Evolutionary conservation across 202 grass and related monocot genomes (phyloP).

Genomic region (Schoenoplectus triqueter): DNA sequence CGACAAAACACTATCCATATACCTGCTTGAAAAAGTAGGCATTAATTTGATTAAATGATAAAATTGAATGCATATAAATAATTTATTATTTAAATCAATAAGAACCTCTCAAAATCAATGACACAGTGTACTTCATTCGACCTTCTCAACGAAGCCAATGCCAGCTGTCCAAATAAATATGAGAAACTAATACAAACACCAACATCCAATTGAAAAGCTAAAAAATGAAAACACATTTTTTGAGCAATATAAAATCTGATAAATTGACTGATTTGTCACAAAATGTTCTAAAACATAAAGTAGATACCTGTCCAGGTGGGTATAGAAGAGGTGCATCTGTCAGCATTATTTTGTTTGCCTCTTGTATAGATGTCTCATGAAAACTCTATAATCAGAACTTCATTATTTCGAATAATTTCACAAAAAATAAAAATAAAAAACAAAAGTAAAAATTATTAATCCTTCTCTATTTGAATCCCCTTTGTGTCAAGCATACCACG

Average conservation of each 20-base stretch:
- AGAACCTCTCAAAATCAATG: conserved; percentile 80
- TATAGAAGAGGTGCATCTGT: conserved; percentile 95
- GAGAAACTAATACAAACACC: conserved; percentile 24
- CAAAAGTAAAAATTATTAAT: not conserved
- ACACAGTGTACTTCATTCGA: conserved; percentile 63
- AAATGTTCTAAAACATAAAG: conserved; percentile 20
- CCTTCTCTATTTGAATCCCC: not conserved
- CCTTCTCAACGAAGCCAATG: conserved; percentile 81
- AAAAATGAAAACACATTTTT: conserved; percentile 31
- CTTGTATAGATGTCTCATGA: conserved; percentile 50
- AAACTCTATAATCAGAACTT: conserved; percentile 56
- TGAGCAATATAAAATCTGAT: conserved; percentile 31
- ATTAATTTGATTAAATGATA: conserved; percentile 34
- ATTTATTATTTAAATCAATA: not conserved
- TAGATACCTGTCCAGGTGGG: conserved; percentile 80
- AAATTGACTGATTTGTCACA: conserved; percentile 32
- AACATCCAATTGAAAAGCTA: conserved; percentile 38
- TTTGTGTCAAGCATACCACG: not conserved
- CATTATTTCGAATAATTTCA: not conserved
- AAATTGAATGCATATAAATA: conserved; percentile 20
- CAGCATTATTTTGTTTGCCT: conserved; percentile 90
- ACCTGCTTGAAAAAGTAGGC: conserved; percentile 53
- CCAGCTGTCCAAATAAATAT: conserved; percentile 63
- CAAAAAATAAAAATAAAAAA: not conserved
- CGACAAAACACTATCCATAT: conserved; percentile 70